Base-by-base conservation (phyloP, 2,329 filamentous ascomycete species). In the Penicillium sp. region DNA sequence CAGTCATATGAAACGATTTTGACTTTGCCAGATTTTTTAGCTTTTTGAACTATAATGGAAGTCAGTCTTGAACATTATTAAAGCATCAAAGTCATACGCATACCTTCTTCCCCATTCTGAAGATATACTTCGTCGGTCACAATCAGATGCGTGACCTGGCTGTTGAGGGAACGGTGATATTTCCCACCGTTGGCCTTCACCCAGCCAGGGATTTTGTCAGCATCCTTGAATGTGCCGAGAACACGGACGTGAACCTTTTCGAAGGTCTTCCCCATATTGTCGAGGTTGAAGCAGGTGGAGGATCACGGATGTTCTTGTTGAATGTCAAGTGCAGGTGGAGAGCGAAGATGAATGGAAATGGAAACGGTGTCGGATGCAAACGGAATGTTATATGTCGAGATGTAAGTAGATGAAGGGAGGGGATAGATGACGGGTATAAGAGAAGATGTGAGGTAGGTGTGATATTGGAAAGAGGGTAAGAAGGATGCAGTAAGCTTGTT, bases 111-210 rank as follows among this genome's bases (percentile, higher is more conserved):
- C 49, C 65, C 63, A 1, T 72, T 59, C 6, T 73, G 66, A 51
- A 77, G 75, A 65, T 81, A 89, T 13, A 83, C 78, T 27, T 81
- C 75, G 40, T 77, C 71, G 0, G 80, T 81, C 44, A 81, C 79
- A 18, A 95, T 75, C 0, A 95, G 70, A 66, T 95, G 89, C 0
- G 89, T 95, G 8, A 85, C 79, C 0, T 71, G 58, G 0, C 73
- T 63, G 22, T 73, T 73, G 14, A 88, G 67, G 0, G 73, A 68
- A 1, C 71, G 63, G 0, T 71, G 68, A 61, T 82, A 85, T 1
- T 47, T 65, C 1, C 86, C 89, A 6, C 80, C 81, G 47, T 85
- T 80, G 3, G 72, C 61, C 3, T 71, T 70, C 8, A 87, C 75
- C 87, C 87, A 95, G 31, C 72, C 71, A 28, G 74, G 74, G 28